These are phyloP conservation scores for Serendipita sp. DNA, from an alignment of 768 basidiomycete genomes.

Conservation along the genomic window DNA sequence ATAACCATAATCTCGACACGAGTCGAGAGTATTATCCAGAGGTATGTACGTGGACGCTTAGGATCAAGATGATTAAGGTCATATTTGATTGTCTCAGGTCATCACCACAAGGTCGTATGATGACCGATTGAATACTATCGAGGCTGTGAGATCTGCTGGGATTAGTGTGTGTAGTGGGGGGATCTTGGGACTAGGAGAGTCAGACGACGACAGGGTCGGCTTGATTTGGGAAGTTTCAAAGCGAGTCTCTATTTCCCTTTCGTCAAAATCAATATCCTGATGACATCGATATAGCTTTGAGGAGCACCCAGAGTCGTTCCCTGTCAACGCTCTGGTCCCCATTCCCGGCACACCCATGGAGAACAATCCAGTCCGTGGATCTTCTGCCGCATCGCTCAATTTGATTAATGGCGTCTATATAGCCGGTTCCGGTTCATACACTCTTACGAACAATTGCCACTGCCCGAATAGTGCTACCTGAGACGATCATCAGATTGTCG, in stretches of 20 bases:
- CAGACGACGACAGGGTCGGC: conserved; percentile 78
- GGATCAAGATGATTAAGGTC: background rate
- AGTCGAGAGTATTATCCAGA: conserved; percentile 93
- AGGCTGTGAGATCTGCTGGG: conserved; percentile 82
- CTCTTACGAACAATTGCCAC: conserved; percentile 91
- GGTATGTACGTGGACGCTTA: conserved; percentile 26
- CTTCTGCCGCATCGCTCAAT: background rate
- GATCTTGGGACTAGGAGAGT: conserved; percentile 86
- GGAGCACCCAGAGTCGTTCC: conserved; percentile 97
- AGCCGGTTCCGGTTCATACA: conserved; percentile 71
- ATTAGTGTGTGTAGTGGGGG: conserved; percentile 97
- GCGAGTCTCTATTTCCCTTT: conserved; percentile 31
- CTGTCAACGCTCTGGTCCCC: conserved; percentile 93
- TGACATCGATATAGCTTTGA: conserved; percentile 45
- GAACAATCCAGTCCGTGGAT: conserved; percentile 59
- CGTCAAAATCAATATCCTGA: background rate
- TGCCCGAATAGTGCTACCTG: conserved; percentile 79
- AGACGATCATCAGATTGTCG: conserved; percentile 86
- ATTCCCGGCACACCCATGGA: conserved; percentile 91
- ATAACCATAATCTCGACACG: conserved; percentile 98
- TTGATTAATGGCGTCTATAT: conserved; percentile 5
- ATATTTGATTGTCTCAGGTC: conserved; percentile 39
- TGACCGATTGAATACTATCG: conserved; percentile 79
- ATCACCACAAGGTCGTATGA: conserved; percentile 93
- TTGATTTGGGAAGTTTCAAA: conserved; percentile 87